Evolutionary conservation across 495 filamentous ascomycete genomes (phyloP), one percentile per base, ranked within the genome.

Genomic region (Hypoxylon rickii): DNA sequence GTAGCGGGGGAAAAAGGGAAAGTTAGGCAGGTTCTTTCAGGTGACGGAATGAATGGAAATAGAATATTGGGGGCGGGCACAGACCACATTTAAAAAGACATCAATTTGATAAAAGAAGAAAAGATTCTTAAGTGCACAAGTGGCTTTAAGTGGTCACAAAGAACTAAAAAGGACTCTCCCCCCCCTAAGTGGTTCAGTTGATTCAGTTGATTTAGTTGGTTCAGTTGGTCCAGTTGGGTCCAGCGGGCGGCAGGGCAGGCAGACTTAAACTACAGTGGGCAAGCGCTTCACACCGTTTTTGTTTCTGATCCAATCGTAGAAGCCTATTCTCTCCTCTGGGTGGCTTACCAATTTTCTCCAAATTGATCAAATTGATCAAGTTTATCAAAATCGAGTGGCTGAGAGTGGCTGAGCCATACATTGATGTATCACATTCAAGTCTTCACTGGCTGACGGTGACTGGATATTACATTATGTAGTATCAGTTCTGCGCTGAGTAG

Each of bases 11-110:
- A n/a, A 44, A 37, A 56, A 54, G 44, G 47, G 43, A 49, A 63
- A 63, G 59, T 49, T 39, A 49, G 59, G 59, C 47, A 51, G 26
- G 58, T 38, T 50, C 49, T 50, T 63, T 63, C 48, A 63, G 59
- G 53, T 63, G 53, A 63, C 53, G 53, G 59, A 58, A 58, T 63
- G 48, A 53, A 54, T 48, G 39, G 58, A 29, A 58, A 44, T 40
- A 19, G 33, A 41, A 51, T 46, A 54, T 37, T 24, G 40, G 39
- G 21, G 38, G n/a, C n/a, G 17, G 41, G 58, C 58, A 62, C 58
- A 21, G 58, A 44, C 58, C 58, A 62, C 10, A 10, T 29, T 10
- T n/a, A n/a, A n/a, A n/a, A n/a, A n/a, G n/a, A n/a, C n/a, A n/a
- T n/a, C n/a, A n/a, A n/a, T n/a, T n/a, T n/a, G n/a, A n/a, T n/a